phyloP scores from a whole-genome alignment of 1,284 basidiomycete species.

The Sphagnurus paluster region DNA sequence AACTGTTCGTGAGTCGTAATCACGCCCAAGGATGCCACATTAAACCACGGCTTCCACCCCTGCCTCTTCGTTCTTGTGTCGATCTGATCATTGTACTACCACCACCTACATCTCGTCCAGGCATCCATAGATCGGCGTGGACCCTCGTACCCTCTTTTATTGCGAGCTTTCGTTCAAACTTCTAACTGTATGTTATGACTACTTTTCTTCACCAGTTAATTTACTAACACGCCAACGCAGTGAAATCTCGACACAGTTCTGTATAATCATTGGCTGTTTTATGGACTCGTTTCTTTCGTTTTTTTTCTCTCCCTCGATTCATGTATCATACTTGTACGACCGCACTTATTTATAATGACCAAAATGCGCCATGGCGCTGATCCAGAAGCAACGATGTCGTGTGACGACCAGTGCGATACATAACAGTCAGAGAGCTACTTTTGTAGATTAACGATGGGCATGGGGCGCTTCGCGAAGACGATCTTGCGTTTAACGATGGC shows the following conservation, averaged over 20 bases:
- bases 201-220: background rate
- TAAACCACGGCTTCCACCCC: background rate
- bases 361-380: background rate
- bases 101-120: constrained; percentile 1
- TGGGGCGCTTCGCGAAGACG: constrained; percentile 74
- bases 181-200: constrained; percentile 5
- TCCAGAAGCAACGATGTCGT: background rate
- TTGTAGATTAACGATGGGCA: constrained; percentile 51
- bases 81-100: constrained; percentile 2
- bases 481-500: constrained; percentile 77
- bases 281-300: background rate
- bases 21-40: constrained; percentile 2
- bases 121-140: constrained; percentile 3
- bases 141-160: constrained; percentile 8
- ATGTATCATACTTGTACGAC: constrained; percentile 15
- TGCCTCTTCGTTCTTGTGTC: constrained; percentile 2
- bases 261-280: background rate
- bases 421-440: background rate
- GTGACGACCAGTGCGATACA: background rate
- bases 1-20: constrained; percentile 31
- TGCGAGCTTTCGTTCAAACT: constrained; percentile 1
- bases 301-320: constrained; percentile 1
- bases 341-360: constrained; percentile 11
- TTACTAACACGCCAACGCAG: background rate
- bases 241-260: constrained; percentile 3